Evolutionary conservation across 768 basidiomycete genomes (phyloP), one percentile per base, ranked within the genome.

Genomic region (Macrolepiota albuminosa): DNA sequence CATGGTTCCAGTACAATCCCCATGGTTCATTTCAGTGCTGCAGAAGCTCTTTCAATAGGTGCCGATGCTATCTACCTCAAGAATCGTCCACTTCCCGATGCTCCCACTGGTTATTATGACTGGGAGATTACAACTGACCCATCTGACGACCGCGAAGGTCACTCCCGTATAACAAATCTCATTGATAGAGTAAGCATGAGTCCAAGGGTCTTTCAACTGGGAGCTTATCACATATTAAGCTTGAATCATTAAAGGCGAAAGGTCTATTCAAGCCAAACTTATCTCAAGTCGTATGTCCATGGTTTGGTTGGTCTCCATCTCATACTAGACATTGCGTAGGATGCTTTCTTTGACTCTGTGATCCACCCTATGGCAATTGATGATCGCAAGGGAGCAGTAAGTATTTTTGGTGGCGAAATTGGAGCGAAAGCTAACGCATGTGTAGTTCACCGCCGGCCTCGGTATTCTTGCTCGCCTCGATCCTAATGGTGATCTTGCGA

Each of bases 51-150:
- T 54, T 57, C 64, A 7, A 60, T 70, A 29, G 71, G 64, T 16
- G 71, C 73, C 2, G 78, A 79, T 59, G 64, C 70, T 10, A 64
- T 66, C 31, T 70, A 76, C 60, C 75, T 80, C 40, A 68, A 74
- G 8, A 64, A 64, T 7, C 72, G 80, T 10, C 65, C 74, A 29
- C 67, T 72, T 1, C 81, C 81, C 7, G 64, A 61, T 39, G 74
- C 80, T 4, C 75, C 76, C 5, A 77, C 78, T 60, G 80, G 79
- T 7, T 74, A 73, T 54, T 82, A 82, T 64, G 76, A 79, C 62
- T 76, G 71, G 67, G 70, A 80, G 63, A 71, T 74, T 13, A 66
- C 68, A 9, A 65, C 69, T 14, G 64, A 70, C 34, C 68, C 71
- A 18, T 66, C 66, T n/a, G 64, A 64, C 18, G 61, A 65, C 24